Evolutionary conservation across 192 early-diverging fungal genomes (phyloP).

Genomic region (Coemansia sp.): DNA sequence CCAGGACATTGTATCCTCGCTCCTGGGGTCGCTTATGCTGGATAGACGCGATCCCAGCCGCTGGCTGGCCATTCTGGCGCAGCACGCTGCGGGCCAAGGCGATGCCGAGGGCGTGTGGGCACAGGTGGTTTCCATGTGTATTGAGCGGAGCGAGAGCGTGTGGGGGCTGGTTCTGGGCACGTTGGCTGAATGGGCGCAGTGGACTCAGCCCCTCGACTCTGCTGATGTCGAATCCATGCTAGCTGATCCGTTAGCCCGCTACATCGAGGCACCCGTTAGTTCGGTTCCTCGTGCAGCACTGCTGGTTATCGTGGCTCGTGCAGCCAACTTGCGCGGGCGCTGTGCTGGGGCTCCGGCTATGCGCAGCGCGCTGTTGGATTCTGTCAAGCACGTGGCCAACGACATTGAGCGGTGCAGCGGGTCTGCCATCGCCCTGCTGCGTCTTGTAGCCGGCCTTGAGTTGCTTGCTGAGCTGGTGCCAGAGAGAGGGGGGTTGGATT

Average conservation of each 20-base stretch:
- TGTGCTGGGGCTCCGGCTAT: constrained; percentile 33
- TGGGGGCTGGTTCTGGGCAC: constrained; percentile 37
- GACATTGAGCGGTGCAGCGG: neutral
- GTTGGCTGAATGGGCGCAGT: constrained; percentile 30
- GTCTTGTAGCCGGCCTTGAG: constrained; percentile 26
- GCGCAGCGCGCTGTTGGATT: constrained; percentile 30
- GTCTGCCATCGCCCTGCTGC: neutral
- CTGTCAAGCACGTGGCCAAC: neutral
- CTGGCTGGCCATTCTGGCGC: constrained; percentile 21
- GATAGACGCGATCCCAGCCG: constrained; percentile 16
- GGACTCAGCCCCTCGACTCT: constrained; percentile 17
- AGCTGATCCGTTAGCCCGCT: constrained; percentile 20
- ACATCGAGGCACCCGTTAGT: neutral
- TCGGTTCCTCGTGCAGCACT: neutral
- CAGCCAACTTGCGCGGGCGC: constrained; percentile 17
- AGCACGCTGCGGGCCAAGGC: neutral
- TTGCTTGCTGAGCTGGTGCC: constrained; percentile 43
- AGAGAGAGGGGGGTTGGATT: neutral
- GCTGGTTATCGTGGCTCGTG: constrained; percentile 12
- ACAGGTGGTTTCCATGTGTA: neutral
- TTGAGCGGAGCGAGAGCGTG: neutral
- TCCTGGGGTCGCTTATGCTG: constrained; percentile 8
- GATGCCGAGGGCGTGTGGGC: constrained; percentile 11
- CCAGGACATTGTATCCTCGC: constrained; percentile 22
- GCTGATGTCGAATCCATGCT: constrained; percentile 25